A percentile compares a stretch with the other conserved stretches of the same genome.
phyloP scores from a whole-genome alignment of 2,329 filamentous ascomycete genomes.

The Fusarium keratoplasticum region DNA sequence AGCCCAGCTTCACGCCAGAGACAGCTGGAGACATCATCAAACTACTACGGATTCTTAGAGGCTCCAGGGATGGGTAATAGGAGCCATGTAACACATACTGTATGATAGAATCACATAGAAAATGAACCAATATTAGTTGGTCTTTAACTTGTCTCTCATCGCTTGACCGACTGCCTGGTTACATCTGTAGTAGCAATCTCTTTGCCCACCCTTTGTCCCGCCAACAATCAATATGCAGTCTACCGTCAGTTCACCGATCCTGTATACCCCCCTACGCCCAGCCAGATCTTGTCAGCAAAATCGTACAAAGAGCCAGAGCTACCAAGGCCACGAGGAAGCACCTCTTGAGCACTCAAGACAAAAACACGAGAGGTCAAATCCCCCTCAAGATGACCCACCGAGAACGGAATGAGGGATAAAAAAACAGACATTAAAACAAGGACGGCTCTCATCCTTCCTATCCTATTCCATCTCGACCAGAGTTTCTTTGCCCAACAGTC shows the following conservation, averaged over 20 bases:
- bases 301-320: not conserved
- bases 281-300: not conserved
- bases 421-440: conserved; percentile 14
- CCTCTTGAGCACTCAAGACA: conserved; percentile 23
- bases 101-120: not conserved
- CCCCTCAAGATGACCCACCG: conserved; percentile 29
- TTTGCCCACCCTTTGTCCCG: not conserved
- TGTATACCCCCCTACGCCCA: not conserved
- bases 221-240: not conserved
- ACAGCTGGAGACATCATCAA: not conserved
- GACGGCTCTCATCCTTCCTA: conserved; percentile 1
- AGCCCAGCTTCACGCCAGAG: not conserved
- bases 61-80: not conserved
- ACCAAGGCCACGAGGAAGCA: conserved; percentile 4
- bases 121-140: not conserved
- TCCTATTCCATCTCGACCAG: conserved; percentile 10
- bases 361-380: not conserved
- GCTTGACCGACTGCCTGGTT: not conserved
- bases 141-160: not conserved
- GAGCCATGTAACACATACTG: not conserved
- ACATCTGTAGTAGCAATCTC: not conserved
- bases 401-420: conserved; percentile 17
- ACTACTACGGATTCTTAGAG: not conserved
- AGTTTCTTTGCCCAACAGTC: not conserved
- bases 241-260: not conserved